Evolutionary conservation across 2,329 filamentous ascomycete genomes (phyloP), one percentile per base, ranked within the genome.

Genomic region (Ceratocystis destructans): DNA sequence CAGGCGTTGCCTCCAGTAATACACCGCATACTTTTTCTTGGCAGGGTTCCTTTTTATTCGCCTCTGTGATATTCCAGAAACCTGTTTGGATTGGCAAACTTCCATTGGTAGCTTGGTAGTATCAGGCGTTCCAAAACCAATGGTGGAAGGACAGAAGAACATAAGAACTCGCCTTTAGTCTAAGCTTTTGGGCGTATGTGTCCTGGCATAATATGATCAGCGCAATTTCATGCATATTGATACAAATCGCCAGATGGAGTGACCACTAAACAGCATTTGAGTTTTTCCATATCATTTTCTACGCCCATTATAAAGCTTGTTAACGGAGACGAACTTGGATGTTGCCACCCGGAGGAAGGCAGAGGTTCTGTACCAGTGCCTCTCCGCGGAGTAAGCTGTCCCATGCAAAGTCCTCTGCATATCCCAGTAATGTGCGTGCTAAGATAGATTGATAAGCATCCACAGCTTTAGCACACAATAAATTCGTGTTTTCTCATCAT

Each of bases 211-310:
- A 78, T 63, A 82, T 85, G 61, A 86, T 80, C 57, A 86, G 77
- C 20, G 83, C 78, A 64, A 83, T 79, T 69, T 86, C 86, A 73
- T 86, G 83, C 64, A 86, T 74, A n/a, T n/a, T n/a, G n/a, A n/a
- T n/a, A n/a, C n/a, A n/a, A n/a, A n/a, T n/a, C n/a, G n/a, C n/a
- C 45, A 86, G 76, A 71, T 85, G 86, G 3, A 80, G 82, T 33
- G 82, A 82, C 65, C 85, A 75, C 82, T 83, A 86, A 22, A 22
- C 22, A 2, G 22, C 22, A 22, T 22, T 22, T 22, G 22, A 22
- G 71, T 83, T 85, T 65, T 80, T 80, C 55, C 81, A 78, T 17
- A 81, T 79, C 73, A 85, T 80, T 69, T 78, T 79, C 70, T 85
- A 82, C 67, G 86, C 73, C 66, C 77, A 78, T 45, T 85, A 82